Percentiles rank a stretch among this genome's conserved stretches.
Evolutionary conservation across 495 filamentous ascomycete species (phyloP).

Genomic region (Evernia prunastri): DNA sequence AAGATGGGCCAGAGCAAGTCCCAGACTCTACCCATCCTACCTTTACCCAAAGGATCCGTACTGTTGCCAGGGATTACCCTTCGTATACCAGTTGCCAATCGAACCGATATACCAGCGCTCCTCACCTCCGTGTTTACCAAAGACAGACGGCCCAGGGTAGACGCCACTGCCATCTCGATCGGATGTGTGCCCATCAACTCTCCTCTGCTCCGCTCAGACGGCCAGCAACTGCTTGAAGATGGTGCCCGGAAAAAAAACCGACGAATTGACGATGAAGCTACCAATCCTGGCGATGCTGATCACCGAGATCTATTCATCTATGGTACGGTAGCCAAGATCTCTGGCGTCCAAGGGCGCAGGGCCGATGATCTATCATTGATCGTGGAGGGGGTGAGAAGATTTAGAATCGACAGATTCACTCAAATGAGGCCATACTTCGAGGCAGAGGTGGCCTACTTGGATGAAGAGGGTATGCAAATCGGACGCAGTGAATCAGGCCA

Average conservation of each 20-base stretch:
- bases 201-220: conserved; percentile 58
- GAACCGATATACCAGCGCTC: conserved; percentile 75
- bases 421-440: conserved; percentile 83
- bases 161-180: conserved; percentile 60
- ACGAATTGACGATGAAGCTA: conserved; percentile 34
- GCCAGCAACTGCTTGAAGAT: conserved; percentile 60
- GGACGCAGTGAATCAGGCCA: neutral
- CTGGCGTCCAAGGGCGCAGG: conserved; percentile 71
- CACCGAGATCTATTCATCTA: conserved; percentile 69
- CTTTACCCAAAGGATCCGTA: conserved; percentile 64
- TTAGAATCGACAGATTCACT: conserved; percentile 65
- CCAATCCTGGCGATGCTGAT: conserved; percentile 53
- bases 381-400: conserved; percentile 76
- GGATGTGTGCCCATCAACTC: conserved; percentile 77
- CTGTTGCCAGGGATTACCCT: conserved; percentile 75
- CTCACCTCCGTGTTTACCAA: conserved; percentile 69
- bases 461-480: conserved; percentile 50
- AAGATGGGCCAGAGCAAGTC: conserved; percentile 36
- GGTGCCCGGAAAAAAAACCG: conserved; percentile 27
- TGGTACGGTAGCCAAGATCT: conserved; percentile 75
- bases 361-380: conserved; percentile 73
- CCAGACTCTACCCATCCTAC: conserved; percentile 63
- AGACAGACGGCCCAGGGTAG: conserved; percentile 54
- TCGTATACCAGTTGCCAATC: conserved; percentile 67
- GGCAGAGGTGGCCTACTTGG: conserved; percentile 59